Evolutionary conservation across 164 flowering plant genomes (phyloP), one percentile per base, ranked within the genome.

Genomic region (Chimonanthus praecox): DNA sequence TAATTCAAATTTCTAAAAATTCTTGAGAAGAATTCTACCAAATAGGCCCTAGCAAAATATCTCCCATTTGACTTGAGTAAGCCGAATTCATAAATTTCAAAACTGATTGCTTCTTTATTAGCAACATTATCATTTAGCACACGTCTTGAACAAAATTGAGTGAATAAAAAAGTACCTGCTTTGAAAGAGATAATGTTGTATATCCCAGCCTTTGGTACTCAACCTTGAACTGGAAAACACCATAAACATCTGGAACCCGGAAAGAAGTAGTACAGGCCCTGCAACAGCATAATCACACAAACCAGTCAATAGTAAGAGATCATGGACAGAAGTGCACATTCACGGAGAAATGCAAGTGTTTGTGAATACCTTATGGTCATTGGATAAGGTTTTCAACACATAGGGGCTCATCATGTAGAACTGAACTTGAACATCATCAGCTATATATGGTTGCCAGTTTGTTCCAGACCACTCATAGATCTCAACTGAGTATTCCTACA

Each of bases 371-470:
- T 92, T 92, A 76, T 84, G 54, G 78, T 92, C 83, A 47, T 89
- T 87, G n/a, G 92, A 85, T 73, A 96, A 79, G 45, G 83, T 91
- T 81, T 92, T 94, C 88, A 96, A 74, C 54, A 94, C 97, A 83
- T 96, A 96, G 64, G 99, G 97, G 77, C 98, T 96, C 99, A 96
- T 96, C 99, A 94, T 94, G 86, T 89, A 96, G 78, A 96, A 96
- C 81, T 94, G 99, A 62, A 96, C 85, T 86, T 94, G 98, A 70
- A 94, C 97, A 80, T 94, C 99, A 80, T 92, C 80, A 10, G 97
- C 82, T 5, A 91, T 88, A 84, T 92, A 94, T 71, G 99, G 97
- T 76, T 83, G 88, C 99, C 99, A 95, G 79, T 87, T 88, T 67
- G 75, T 77, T 51, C 98, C 99, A 82, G 97, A 88, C 98, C 98